Evolutionary conservation across 225 moss, liverwort and hornwort genomes (phyloP), one percentile per base, ranked within the genome.

Genomic region (Rhytidiadelphus loreus): DNA sequence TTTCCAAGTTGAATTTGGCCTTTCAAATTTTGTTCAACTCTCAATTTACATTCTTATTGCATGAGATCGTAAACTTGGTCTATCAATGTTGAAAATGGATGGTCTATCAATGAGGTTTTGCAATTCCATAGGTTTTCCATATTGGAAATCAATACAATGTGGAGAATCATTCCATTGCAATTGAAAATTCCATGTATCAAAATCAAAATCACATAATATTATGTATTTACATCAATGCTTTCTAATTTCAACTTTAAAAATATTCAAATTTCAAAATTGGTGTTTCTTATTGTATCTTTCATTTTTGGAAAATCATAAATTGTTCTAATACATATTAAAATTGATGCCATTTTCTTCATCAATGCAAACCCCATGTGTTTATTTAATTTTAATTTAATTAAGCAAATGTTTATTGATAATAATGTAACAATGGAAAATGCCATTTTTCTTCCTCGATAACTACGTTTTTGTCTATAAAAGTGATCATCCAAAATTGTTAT

Each of bases 291-390:
- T 16, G 5, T 14, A 26, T 26, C 9, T 26, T 43, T 41, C 1
- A 15, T 13, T 69, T 23, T 39, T 39, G 8, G 2, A 70, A 70
- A 4, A 41, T 8, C 0, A 0, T 0, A 24, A 3, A 26, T 43
- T 71, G 2, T 43, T 71, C 26, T 71, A 7, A 14, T 25, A 70
- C 25, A 7, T 23, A 68, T 6, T 12, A 6, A 66, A 21, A 37
- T 39, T 68, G n/a, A 68, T 70, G 14, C 5, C 25, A 14, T 7
- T 25, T 41, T 70, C 8, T 41, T 41, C 3, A n/a, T n/a, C n/a
- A n/a, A n/a, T n/a, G n/a, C n/a, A n/a, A n/a, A 69, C 1, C 41
- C 13, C 2, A 13, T 24, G 1, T 13, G 8, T 41, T 41, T 39
- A n/a, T 24, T 24, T 0, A 39, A 1, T 24, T 39, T 69, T 69